phyloP scores from a whole-genome alignment of 129 eudicot genomes.

The Pulicaria dysenterica region DNA sequence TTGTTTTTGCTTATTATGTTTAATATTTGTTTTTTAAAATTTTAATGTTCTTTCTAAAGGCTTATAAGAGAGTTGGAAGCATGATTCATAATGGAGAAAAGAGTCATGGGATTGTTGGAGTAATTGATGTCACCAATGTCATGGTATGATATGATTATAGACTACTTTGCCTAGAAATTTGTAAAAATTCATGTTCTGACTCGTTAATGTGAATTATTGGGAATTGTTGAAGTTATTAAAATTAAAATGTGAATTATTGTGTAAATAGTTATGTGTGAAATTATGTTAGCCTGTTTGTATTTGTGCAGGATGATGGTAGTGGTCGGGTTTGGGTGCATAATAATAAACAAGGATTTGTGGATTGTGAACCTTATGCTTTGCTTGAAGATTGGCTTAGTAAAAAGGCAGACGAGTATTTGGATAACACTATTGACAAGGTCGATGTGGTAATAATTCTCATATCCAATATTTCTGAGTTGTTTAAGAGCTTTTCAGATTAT shows the following conservation, averaged over 20 bases:
- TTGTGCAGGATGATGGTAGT: constrained; percentile 49
- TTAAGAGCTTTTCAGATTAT: not conserved
- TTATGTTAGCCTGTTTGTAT: not conserved
- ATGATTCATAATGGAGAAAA: constrained; percentile 75
- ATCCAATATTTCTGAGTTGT: not conserved
- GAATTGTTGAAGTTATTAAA: too few species aligned
- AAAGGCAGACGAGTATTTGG: constrained; percentile 56
- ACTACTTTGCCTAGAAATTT: too few species aligned
- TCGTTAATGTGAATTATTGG: too few species aligned
- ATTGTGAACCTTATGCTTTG: constrained; percentile 69
- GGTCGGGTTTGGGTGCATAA: constrained; percentile 74
- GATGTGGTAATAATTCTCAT: constrained; percentile 48
- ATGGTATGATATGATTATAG: constrained; percentile 47
- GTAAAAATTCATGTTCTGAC: too few species aligned
- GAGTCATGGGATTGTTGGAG: constrained; percentile 79
- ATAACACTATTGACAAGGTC: constrained; percentile 57
- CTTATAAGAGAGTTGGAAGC: constrained; percentile 81
- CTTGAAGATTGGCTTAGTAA: constrained; percentile 68
- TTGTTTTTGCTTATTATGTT: not conserved
- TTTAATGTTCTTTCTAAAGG: constrained; percentile 37
- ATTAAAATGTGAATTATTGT: too few species aligned
- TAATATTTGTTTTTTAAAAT: not conserved
- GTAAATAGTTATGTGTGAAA: not conserved
- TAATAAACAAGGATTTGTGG: constrained; percentile 77
- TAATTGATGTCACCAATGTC: constrained; percentile 62